A percentile compares a stretch with the other conserved stretches of the same genome.
phyloP scores from a whole-genome alignment of 805 yeast genomes.

The Yamadazyma philogaea region DNA sequence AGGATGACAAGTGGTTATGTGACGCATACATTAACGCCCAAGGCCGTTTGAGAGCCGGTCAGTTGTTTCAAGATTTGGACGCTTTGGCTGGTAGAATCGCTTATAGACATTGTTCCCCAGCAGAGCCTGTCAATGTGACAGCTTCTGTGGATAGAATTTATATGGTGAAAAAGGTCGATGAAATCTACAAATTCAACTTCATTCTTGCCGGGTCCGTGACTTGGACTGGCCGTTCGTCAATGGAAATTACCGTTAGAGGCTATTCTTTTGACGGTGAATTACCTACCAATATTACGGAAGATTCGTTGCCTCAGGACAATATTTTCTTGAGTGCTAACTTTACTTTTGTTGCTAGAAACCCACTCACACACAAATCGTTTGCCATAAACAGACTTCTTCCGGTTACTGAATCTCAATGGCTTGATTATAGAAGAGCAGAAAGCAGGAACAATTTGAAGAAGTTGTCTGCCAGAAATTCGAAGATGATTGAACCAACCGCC shows the following conservation, averaged over 20 bases:
- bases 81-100: conserved; percentile 94
- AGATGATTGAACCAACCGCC: conserved; percentile 59
- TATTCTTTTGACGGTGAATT: conserved; percentile 62
- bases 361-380: conserved; percentile 84
- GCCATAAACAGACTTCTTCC: conserved; percentile 83
- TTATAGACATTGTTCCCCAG: conserved; percentile 89
- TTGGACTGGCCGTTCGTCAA: conserved; percentile 92
- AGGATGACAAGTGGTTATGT: conserved; percentile 74
- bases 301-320: conserved; percentile 57
- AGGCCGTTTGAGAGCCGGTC: conserved; percentile 91
- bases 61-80: conserved; percentile 89
- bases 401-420: conserved; percentile 69
- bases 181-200: conserved; percentile 69
- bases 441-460: conserved; percentile 85
- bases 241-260: conserved; percentile 92
- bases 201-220: conserved; percentile 87
- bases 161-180: conserved; percentile 80
- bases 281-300: conserved; percentile 54
- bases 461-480: conserved; percentile 63
- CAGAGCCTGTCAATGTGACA: conserved; percentile 92
- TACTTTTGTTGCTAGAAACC: conserved; percentile 94
- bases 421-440: conserved; percentile 84
- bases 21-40: conserved; percentile 87
- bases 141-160: conserved; percentile 92
- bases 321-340: conserved; percentile 85